Base-by-base conservation (phyloP, 495 filamentous ascomycete species). In the Arthonia radiata region DNA sequence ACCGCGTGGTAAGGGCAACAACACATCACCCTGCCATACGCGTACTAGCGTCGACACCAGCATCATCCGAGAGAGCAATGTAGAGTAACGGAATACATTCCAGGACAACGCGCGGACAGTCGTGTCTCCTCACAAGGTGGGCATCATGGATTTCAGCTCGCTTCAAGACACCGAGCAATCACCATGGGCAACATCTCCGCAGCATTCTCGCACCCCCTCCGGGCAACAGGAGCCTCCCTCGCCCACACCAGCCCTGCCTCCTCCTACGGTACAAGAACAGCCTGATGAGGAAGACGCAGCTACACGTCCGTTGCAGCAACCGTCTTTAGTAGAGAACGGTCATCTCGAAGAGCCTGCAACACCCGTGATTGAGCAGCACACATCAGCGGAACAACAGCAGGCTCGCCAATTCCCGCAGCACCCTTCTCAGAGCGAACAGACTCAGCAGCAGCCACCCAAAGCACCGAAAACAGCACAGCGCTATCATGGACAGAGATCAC, bases 131-230 rank as follows among this genome's bases (percentile, higher is more conserved):
- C n/a, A n/a, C n/a, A n/a, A n/a, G n/a, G n/a, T n/a, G n/a, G n/a
- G n/a, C n/a, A n/a, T n/a, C n/a, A n/a, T n/a, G n/a, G n/a, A n/a
- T n/a, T n/a, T n/a, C n/a, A n/a, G n/a, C n/a, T n/a, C n/a, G n/a
- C n/a, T n/a, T n/a, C n/a, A n/a, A n/a, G n/a, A n/a, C n/a, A n/a
- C n/a, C n/a, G n/a, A n/a, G n/a, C n/a, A n/a, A n/a, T 81, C 76
- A 5, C 77, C 79, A 12, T 91, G 80, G 80, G 65, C 64, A 4
- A 67, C 66, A 8, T 77, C 76, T 21, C 77, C 78, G 21, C 64
- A 67, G 39, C 57, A 60, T 37, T 57, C 59, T 34, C 53, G 64
- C 27, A 52, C 59, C 19, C 48, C 52, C 27, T 72, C 71, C 25
- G 40, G 27, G 44, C 49, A 6, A 22, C 7, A 22, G 11, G 19